A percentile compares a stretch with the other conserved stretches of the same genome.
phyloP scores from a whole-genome alignment of 2,329 filamentous ascomycete genomes.

The Pseudogymnoascus sp. region DNA sequence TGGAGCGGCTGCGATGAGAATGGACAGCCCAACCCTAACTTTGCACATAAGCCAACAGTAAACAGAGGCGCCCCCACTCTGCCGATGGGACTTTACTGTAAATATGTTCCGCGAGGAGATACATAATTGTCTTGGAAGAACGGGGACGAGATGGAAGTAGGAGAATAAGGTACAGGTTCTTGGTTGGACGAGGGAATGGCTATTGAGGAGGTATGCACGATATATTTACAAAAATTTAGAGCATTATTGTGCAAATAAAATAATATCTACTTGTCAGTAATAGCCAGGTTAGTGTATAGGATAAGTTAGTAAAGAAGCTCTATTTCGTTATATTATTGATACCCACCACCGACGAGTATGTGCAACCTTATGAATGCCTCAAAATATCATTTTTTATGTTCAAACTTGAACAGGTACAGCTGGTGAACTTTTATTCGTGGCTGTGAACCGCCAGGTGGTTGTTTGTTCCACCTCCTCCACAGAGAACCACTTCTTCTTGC shows the following conservation, averaged over 20 bases:
- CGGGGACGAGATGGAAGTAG: too few species aligned
- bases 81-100: too few species aligned
- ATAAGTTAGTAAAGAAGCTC: not conserved
- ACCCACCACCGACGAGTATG: not conserved
- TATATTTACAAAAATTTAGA: not conserved
- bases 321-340: not conserved
- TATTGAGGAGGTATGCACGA: not conserved
- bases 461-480: not conserved
- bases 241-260: not conserved
- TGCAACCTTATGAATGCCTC: not conserved
- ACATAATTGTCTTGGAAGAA: too few species aligned
- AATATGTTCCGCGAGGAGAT: too few species aligned
- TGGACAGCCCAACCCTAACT: too few species aligned
- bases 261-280: not conserved
- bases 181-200: too few species aligned
- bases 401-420: not conserved
- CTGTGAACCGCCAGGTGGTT: not conserved
- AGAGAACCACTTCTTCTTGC: slow-evolving; percentile 9
- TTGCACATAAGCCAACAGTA: too few species aligned
- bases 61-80: too few species aligned
- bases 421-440: not conserved
- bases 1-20: too few species aligned
- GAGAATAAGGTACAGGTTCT: too few species aligned
- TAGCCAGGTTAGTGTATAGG: not conserved
- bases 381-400: not conserved